Conservation (phyloP, 176 grass and related monocot genomes). For the Bolboschoenus planiculmis region DNA sequence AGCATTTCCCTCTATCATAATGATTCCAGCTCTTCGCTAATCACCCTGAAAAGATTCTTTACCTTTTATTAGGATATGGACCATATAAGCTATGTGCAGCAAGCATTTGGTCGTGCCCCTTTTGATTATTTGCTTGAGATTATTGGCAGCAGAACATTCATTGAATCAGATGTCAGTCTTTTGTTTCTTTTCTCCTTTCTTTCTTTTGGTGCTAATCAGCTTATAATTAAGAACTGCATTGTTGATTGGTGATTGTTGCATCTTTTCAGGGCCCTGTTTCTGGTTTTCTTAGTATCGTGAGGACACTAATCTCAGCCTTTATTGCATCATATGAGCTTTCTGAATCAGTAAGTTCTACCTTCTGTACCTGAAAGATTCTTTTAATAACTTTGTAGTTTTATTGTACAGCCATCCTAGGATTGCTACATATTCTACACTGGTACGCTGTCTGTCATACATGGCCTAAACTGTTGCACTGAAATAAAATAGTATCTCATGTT, state of each 20-base stretch:
- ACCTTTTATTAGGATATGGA: conserved; percentile 65
- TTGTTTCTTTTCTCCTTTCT: not conserved
- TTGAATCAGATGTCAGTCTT: conserved; percentile 78
- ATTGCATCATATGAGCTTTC: conserved; percentile 83
- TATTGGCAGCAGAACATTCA: conserved; percentile 56
- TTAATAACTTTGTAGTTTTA: not conserved
- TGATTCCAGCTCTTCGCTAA: not conserved
- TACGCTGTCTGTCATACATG: not conserved
- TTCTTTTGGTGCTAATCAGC: conserved; percentile 9
- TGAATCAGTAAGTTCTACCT: conserved; percentile 46
- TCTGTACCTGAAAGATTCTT: not conserved
- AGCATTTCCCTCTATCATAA: not conserved
- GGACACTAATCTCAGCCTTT: conserved; percentile 83
- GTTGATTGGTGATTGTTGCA: conserved; percentile 10
- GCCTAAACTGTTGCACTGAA: not conserved
- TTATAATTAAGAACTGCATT: conserved; percentile 18
- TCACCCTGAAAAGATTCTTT: not conserved
- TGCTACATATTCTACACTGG: not conserved
- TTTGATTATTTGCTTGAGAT: conserved; percentile 73
- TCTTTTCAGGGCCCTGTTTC: conserved; percentile 84
- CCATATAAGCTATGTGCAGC: conserved; percentile 65
- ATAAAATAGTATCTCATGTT: not conserved
- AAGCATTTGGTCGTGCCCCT: conserved; percentile 52
- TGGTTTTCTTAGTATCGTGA: conserved; percentile 72
- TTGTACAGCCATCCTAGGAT: not conserved